Evolutionary conservation across 2,329 filamentous ascomycete species (phyloP).

Genomic region (Penicillium sp.): DNA sequence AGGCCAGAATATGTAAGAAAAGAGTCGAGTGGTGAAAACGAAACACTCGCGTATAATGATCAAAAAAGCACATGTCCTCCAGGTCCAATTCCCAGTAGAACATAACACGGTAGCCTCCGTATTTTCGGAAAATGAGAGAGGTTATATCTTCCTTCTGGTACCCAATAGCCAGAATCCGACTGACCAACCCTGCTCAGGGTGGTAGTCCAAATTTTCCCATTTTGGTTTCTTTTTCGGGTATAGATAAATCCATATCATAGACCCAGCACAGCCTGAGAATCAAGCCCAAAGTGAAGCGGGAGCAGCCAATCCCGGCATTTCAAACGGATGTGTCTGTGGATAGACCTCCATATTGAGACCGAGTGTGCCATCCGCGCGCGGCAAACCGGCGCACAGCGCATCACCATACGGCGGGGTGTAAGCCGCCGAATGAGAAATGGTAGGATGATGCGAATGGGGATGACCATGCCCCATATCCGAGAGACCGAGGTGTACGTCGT

Average conservation of each 20-base stretch:
- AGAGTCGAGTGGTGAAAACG: conserved; percentile 4
- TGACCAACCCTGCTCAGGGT: neutral
- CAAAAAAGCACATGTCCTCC: neutral
- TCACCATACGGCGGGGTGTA: conserved; percentile 42
- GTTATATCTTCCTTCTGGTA: neutral
- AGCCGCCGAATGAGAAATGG: conserved; percentile 37
- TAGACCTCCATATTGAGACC: conserved; percentile 35
- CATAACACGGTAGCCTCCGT: neutral
- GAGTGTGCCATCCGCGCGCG: conserved; percentile 29
- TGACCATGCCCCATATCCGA: conserved; percentile 30
- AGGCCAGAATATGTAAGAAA: neutral
- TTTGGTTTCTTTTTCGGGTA: neutral
- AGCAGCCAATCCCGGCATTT: conserved; percentile 35
- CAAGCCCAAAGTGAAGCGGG: conserved; percentile 42
- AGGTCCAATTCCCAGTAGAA: neutral
- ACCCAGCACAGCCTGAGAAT: conserved; percentile 1
- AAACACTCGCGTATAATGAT: neutral
- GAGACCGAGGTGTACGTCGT: conserved; percentile 32
- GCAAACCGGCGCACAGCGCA: conserved; percentile 31
- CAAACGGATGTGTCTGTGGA: conserved; percentile 34
- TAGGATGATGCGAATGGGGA: conserved; percentile 19
- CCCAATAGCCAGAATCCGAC: conserved; percentile 2
- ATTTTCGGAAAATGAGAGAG: neutral
- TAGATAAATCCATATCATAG: neutral
- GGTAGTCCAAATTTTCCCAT: neutral